phyloP scores from a whole-genome alignment of 1,139 yeast species.

The Pichia sp. region DNA sequence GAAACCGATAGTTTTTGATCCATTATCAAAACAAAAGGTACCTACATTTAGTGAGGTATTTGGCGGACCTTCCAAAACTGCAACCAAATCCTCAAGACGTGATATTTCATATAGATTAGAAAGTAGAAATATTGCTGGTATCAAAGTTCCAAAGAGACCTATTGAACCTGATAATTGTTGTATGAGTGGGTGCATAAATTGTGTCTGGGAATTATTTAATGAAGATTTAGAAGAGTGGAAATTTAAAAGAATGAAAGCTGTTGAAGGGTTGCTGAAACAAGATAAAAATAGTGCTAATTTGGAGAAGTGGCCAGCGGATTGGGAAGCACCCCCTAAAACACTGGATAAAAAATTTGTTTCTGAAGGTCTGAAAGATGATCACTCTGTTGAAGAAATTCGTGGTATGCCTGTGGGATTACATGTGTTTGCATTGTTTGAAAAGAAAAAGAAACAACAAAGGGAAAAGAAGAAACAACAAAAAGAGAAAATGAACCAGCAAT shows the following conservation, averaged over 20 bases:
- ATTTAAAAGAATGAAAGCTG: slow-evolving; percentile 52
- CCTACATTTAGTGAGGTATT: slow-evolving; percentile 25
- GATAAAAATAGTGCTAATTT: slow-evolving; percentile 5
- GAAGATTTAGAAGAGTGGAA: slow-evolving; percentile 88
- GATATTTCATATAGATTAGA: slow-evolving; percentile 28
- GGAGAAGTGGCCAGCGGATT: slow-evolving; percentile 73
- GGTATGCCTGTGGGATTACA: slow-evolving; percentile 69
- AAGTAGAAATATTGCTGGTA: slow-evolving; percentile 50
- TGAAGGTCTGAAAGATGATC: slow-evolving; percentile 17
- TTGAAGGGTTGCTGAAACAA: slow-evolving; percentile 28
- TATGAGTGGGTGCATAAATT: slow-evolving; percentile 93
- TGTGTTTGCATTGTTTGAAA: slow-evolving; percentile 81
- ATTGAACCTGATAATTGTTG: slow-evolving; percentile 93
- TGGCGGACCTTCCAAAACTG: slow-evolving; percentile 27
- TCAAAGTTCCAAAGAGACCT: slow-evolving; percentile 73
- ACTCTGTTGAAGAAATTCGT: slow-evolving; percentile 36
- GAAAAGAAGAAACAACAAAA: not conserved
- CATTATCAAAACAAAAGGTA: slow-evolving; percentile 13
- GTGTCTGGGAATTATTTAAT: slow-evolving; percentile 91
- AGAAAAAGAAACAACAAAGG: slow-evolving; percentile 43
- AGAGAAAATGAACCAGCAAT: not conserved
- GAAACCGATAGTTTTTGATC: slow-evolving; percentile 18
- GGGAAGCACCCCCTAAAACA: slow-evolving; percentile 60
- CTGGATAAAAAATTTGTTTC: slow-evolving; percentile 34
- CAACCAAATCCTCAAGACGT: slow-evolving; percentile 28